Evolutionary conservation across 2,329 filamentous ascomycete genomes (phyloP).

Genomic region (Calycina herbarum): DNA sequence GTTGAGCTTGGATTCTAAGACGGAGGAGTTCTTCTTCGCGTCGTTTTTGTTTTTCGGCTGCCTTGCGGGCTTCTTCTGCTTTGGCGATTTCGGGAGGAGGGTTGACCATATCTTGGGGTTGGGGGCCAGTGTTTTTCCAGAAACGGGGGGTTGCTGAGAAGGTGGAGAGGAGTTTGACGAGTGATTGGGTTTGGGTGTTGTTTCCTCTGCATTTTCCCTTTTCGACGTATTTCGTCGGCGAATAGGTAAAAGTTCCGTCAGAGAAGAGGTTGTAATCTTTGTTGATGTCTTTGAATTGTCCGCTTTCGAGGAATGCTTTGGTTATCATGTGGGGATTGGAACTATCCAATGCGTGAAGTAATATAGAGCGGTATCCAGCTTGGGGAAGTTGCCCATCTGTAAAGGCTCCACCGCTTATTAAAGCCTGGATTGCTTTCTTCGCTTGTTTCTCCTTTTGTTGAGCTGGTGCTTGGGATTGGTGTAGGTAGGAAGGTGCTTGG

Average conservation of each 20-base stretch:
- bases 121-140: slow-evolving; percentile 15
- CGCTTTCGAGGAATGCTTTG: slow-evolving; percentile 58
- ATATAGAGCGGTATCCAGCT: slow-evolving; percentile 56
- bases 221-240: slow-evolving; percentile 60
- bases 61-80: slow-evolving; percentile 23
- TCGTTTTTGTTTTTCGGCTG: slow-evolving; percentile 13
- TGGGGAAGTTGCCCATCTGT: slow-evolving; percentile 52
- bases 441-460: slow-evolving; percentile 52
- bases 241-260: slow-evolving; percentile 57
- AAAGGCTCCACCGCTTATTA: slow-evolving; percentile 52
- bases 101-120: slow-evolving; percentile 12
- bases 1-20: slow-evolving; percentile 21
- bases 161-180: slow-evolving; percentile 14
- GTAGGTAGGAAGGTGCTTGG: slow-evolving; percentile 42
- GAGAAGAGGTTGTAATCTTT: slow-evolving; percentile 56
- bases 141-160: slow-evolving; percentile 15
- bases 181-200: slow-evolving; percentile 10
- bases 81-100: slow-evolving; percentile 14
- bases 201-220: slow-evolving; percentile 21
- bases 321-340: slow-evolving; percentile 54
- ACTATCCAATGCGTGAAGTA: slow-evolving; percentile 61
- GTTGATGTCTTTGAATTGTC: slow-evolving; percentile 65
- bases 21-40: slow-evolving; percentile 21
- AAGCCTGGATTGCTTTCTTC: slow-evolving; percentile 55
- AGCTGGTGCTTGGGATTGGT: slow-evolving; percentile 47